Evolutionary conservation across 371 early-diverging fungal species (phyloP).

Genomic region (Apophysomyces sp.): DNA sequence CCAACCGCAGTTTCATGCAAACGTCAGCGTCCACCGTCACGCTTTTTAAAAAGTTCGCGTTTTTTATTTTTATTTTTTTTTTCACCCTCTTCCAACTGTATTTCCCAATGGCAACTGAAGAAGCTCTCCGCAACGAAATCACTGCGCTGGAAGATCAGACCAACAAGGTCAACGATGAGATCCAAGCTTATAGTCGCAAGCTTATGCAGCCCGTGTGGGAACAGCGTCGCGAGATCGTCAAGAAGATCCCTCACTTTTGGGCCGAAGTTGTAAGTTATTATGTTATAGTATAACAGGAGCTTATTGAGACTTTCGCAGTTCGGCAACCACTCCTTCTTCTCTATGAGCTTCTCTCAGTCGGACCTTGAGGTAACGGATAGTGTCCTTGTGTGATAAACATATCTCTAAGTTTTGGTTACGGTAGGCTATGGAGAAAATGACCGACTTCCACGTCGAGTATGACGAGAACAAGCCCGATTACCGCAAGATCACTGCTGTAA

Average conservation of each 20-base stretch:
- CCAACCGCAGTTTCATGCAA: constrained; percentile 3
- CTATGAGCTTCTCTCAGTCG: constrained; percentile 15
- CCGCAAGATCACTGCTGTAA: constrained; percentile 54
- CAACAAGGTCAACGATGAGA: constrained; percentile 30
- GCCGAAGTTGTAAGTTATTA: constrained; percentile 33
- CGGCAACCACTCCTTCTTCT: constrained; percentile 33
- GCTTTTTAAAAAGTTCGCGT: neutral
- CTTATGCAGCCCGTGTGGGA: constrained; percentile 53
- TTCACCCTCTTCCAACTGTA: neutral
- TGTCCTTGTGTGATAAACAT: neutral
- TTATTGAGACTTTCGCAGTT: constrained; percentile 30
- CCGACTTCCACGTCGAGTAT: constrained; percentile 56
- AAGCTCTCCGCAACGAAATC: constrained; percentile 32
- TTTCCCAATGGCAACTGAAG: constrained; percentile 25
- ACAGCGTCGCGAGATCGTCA: constrained; percentile 57
- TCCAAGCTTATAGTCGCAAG: constrained; percentile 43
- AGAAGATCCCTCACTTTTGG: constrained; percentile 62
- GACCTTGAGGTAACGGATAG: constrained; percentile 25
- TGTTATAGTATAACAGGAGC: neutral
- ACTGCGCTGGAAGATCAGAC: constrained; percentile 37
- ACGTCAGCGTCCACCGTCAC: neutral
- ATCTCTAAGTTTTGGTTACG: neutral
- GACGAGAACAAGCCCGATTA: constrained; percentile 47
- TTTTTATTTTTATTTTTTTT: constrained; percentile 2
- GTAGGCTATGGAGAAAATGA: constrained; percentile 51